Percentiles rank a stretch among this genome's conserved stretches.
Conservation (phyloP, 176 grass and related monocot genomes). For the Ensete glaucum region DNA sequence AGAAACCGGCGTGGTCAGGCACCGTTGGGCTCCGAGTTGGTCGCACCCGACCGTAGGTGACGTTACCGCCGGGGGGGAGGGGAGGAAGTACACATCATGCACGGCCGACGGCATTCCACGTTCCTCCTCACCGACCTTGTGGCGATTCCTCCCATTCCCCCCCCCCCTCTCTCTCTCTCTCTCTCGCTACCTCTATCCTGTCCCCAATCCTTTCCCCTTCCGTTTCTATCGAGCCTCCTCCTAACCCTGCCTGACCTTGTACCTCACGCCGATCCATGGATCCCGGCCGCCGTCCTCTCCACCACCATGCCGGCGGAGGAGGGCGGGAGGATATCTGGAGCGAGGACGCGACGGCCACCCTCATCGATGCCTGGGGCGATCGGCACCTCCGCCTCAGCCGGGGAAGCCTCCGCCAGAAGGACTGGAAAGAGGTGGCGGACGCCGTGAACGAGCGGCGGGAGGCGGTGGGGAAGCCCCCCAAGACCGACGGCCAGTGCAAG, state of each 20-base stretch:
- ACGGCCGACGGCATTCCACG: conserved; percentile 35
- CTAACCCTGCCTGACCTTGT: neutral
- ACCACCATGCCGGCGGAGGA: conserved; percentile 26
- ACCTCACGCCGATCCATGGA: neutral
- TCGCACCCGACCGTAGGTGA: conserved; percentile 5
- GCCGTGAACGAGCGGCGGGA: conserved; percentile 66
- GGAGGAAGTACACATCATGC: neutral
- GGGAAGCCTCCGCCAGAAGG: conserved; percentile 87
- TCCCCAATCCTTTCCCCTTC: neutral
- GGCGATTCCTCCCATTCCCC: conserved; percentile 41
- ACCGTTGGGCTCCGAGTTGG: neutral
- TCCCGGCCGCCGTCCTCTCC: conserved; percentile 24
- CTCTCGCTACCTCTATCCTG: conserved; percentile 9
- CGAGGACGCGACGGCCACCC: conserved; percentile 72
- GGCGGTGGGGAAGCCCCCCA: conserved; percentile 19
- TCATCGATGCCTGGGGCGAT: conserved; percentile 73
- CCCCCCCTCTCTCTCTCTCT: conserved; percentile 9
- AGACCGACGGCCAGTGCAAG: conserved; percentile 46
- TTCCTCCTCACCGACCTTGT: conserved; percentile 22
- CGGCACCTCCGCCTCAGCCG: conserved; percentile 78
- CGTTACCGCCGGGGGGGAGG: neutral
- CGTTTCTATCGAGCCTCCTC: neutral
- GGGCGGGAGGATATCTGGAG: conserved; percentile 89
- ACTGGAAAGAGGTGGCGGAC: conserved; percentile 84
- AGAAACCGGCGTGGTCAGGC: neutral